Evolutionary conservation across 2,329 filamentous ascomycete species (phyloP), one percentile per base, ranked within the genome.

Genomic region (Helminthosporium solani): DNA sequence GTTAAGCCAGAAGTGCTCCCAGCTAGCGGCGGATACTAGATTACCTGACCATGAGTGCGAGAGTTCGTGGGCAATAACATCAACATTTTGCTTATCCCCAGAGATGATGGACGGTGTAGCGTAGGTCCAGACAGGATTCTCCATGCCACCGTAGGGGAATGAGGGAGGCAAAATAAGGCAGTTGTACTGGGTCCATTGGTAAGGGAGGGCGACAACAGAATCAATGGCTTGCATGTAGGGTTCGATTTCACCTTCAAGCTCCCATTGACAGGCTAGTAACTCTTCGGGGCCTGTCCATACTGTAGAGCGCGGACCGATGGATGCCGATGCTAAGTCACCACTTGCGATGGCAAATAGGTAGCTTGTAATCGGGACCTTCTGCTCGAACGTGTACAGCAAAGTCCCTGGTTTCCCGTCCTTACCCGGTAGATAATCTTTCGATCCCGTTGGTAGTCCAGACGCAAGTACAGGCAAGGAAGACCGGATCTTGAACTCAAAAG

Each of bases 181-280:
- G 57, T 97, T 97, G 77, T 97, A 97, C 57, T 91, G 85, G 14
- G 89, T 91, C 94, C 94, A 99, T 47, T 83, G 82, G 70, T 99
- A 97, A 0, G 58, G 51, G 2, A 89, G 88, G 58, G 90, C 95
- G 37, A 96, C 83, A 34, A 84, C 79, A 60, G 79, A 78, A 69
- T 96, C 92, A 1, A 91, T 89, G 14, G 88, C 84, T 54, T 91
- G 81, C 69, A 99, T 87, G 68, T 95, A 97, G 60, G 86, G 90
- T 70, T 96, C 91, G 60, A 92, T 95, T 64, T 95, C 90, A 20
- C 80, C 79, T 71, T 96, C 88, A 16, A 99, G 82, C 73, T 99
- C 94, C 86, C 88, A 95, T 67, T 94, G 88, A 60, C 88, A 92
- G 28, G 77, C 88, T 41, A 83, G 75, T 38, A 99, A 77, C 72